Percentiles rank a stretch among this genome's conserved stretches.
These are phyloP conservation scores for Mentha longifolia DNA, from an alignment of 257 asterid species.

Conservation along the genomic window DNA sequence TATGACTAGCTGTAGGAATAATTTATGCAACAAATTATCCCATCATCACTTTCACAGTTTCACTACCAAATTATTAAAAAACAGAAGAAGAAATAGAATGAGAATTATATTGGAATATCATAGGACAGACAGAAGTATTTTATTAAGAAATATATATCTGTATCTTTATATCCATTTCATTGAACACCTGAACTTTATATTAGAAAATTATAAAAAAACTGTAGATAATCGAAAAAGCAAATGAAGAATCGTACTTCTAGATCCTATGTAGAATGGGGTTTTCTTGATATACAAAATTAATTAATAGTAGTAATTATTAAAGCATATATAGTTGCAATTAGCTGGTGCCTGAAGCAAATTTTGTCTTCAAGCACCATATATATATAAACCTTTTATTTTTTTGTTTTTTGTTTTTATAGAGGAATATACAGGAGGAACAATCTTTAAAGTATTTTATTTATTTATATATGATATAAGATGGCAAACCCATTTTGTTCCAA, in stretches of 20 bases:
- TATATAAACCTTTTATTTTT: background rate
- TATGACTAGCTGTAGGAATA: too few relatives aligned
- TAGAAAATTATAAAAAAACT: background rate
- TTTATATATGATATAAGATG: too few relatives aligned
- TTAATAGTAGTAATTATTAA: conserved; percentile 13
- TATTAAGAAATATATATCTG: background rate
- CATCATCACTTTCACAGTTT: background rate
- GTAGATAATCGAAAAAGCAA: background rate
- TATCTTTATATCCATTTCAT: background rate
- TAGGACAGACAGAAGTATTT: too few relatives aligned
- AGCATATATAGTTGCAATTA: conserved; percentile 22
- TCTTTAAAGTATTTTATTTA: too few relatives aligned
- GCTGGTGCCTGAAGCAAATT: conserved; percentile 18
- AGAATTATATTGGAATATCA: background rate
- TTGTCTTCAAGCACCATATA: background rate
- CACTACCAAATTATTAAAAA: background rate
- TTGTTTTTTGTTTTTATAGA: background rate
- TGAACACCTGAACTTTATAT: background rate
- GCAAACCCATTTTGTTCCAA: too few relatives aligned
- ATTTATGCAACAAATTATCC: background rate
- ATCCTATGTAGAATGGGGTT: conserved; percentile 30
- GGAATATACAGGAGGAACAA: background rate
- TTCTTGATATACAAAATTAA: background rate
- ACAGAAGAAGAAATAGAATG: background rate
- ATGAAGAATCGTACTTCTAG: conserved; percentile 2